Base-by-base conservation (phyloP, 306 rosid species). In the Cercis canadensis region DNA sequence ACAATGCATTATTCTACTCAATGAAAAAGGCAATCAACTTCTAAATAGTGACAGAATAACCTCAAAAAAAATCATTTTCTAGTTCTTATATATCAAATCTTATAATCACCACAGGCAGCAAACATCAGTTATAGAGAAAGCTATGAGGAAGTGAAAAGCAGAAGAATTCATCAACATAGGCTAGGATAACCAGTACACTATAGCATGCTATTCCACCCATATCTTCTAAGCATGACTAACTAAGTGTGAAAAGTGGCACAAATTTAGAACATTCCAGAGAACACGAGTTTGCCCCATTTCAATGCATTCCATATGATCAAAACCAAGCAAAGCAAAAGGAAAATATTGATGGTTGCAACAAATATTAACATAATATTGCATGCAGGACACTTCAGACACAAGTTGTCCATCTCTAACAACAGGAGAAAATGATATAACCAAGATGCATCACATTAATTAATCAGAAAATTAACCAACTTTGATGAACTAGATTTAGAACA, bases 211-310 rank as follows among this genome's bases (percentile, higher is more conserved):
- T 34, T 34, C 39, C 39, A 34, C 39, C 39, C 39, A 34, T 34
- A 34, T 34, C 39, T 4, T 34, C 39, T 34, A 4, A 8, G 39
- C 39, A 4, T 34, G 29, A 24, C 29, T 5, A 34, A 5, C 7
- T 24, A 24, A 24, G 29, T 24, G 29, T 24, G 29, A 24, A 24
- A 24, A 24, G 29, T 44, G 50, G 16, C 13, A 12, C 16, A 44
- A 3, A 44, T 41, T 41, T 41, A 13, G 14, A 41, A 41, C 69
- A 64, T 19, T 11, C 99, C 97, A 0, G 8, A 44, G 69, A n/a
- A 29, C 9, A 45, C 0, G 3, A 8, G 14, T 45, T 31, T 45
- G 15, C 56, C 56, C 7, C 44, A 31, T 64, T 64, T 45, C 29
- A 46, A 24, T 45, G 8, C 13, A 63, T 10, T 63, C 2, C 54